Conservation (phyloP, 1,284 basidiomycete species). For the Ustilago hordei region DNA sequence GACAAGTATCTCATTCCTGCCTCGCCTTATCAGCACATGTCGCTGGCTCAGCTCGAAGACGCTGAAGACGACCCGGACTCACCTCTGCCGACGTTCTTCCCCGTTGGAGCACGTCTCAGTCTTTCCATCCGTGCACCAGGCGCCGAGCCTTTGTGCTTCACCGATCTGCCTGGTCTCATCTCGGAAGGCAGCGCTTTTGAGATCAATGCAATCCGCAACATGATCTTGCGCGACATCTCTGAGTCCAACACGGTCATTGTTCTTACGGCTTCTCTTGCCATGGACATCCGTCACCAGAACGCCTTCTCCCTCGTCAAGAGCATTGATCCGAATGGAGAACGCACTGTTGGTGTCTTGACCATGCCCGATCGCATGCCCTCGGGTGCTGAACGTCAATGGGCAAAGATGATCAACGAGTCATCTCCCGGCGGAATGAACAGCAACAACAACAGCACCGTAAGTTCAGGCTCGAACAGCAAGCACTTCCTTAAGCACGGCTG, state of each 20-base stretch:
- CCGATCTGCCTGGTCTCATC: conserved; percentile 34
- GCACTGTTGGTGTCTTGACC: conserved; percentile 36
- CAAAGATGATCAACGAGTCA: conserved; percentile 29
- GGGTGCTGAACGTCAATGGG: conserved; percentile 21
- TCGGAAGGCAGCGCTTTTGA: conserved; percentile 10
- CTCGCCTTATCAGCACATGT: conserved; percentile 13
- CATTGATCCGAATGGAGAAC: conserved; percentile 5
- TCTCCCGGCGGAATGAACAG: not conserved
- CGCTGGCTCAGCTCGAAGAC: conserved; percentile 14
- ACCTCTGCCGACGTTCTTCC: conserved; percentile 20
- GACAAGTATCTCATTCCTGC: not conserved
- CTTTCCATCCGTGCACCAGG: conserved; percentile 15
- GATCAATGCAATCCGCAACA: conserved; percentile 14
- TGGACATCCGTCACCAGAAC: conserved; percentile 21
- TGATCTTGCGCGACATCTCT: conserved; percentile 25
- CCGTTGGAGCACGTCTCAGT: conserved; percentile 11
- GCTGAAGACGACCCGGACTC: conserved; percentile 21
- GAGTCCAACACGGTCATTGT: conserved; percentile 20
- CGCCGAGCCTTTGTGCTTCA: conserved; percentile 30
- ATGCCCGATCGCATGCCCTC: conserved; percentile 34
- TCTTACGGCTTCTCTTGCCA: conserved; percentile 18
- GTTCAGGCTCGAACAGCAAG: not conserved
- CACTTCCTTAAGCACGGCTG: conserved; percentile 36
- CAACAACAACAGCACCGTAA: not conserved
- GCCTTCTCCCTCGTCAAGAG: conserved; percentile 16